Evolutionary conservation across 2,329 filamentous ascomycete species (phyloP).

Genomic region (Botrytis fragariae): DNA sequence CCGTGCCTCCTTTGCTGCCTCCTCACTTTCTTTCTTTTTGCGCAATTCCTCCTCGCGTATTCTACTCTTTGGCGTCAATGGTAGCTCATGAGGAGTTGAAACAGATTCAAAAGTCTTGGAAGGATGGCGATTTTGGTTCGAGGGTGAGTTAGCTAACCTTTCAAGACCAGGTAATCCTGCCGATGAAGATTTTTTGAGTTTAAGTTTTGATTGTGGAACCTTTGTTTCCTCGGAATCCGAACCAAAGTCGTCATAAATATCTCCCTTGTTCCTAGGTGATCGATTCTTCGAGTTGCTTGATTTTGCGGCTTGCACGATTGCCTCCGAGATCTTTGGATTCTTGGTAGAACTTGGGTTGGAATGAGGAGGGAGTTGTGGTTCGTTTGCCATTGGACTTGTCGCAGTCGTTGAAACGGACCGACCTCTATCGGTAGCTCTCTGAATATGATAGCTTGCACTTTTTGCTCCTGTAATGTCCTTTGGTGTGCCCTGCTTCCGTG

Average conservation of each 20-base stretch:
- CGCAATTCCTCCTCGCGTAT: slow-evolving; percentile 26
- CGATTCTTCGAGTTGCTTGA: not conserved
- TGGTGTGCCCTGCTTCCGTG: slow-evolving; percentile 7
- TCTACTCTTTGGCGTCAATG: slow-evolving; percentile 33
- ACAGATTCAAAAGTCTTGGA: slow-evolving; percentile 21
- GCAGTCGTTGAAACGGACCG: slow-evolving; percentile 33
- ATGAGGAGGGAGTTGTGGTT: slow-evolving; percentile 22
- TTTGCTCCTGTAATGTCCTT: slow-evolving; percentile 24
- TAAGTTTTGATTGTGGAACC: slow-evolving; percentile 27
- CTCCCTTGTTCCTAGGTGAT: slow-evolving; percentile 21
- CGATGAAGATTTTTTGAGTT: slow-evolving; percentile 25
- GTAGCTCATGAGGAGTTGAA: slow-evolving; percentile 26
- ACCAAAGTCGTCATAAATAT: slow-evolving; percentile 33
- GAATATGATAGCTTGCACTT: slow-evolving; percentile 33
- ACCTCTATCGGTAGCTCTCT: slow-evolving; percentile 31
- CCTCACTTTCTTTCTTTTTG: slow-evolving; percentile 23
- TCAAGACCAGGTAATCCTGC: slow-evolving; percentile 24
- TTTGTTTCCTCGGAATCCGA: slow-evolving; percentile 28
- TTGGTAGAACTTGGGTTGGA: slow-evolving; percentile 15
- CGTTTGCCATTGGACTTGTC: slow-evolving; percentile 31
- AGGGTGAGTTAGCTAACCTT: slow-evolving; percentile 27
- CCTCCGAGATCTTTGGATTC: slow-evolving; percentile 23
- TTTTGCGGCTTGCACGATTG: not conserved
- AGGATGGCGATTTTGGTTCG: slow-evolving; percentile 23
- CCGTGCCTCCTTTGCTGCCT: slow-evolving; percentile 24